Base-by-base conservation (phyloP, 2,329 filamentous ascomycete genomes). In the Neonectria punicea region DNA sequence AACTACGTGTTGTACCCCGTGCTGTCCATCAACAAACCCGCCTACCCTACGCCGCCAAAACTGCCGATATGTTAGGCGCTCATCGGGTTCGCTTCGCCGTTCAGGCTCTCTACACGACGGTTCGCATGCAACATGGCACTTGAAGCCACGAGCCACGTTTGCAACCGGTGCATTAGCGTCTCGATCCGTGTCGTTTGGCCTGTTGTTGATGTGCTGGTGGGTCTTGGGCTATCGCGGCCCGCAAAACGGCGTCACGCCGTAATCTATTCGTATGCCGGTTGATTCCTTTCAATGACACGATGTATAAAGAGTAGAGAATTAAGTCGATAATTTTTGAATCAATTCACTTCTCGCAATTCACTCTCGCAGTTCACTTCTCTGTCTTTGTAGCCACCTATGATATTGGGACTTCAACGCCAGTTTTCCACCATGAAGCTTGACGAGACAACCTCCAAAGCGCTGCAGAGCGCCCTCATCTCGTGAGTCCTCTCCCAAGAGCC, bases 361-460 rank as follows among this genome's bases (percentile, higher is more conserved):
- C 25, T 25, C 25, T 25, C 25, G 25, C 25, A 25, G 28, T 44
- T 34, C 25, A 22, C 20, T 8, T 11, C 44, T 36, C 9, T 25
- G 28, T 20, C 13, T 54, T 9, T 43, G 28, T 22, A 49, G 34
- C 22, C 16, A 11, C n/a, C 28, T 7, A 51, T 51, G 32, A 51
- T 51, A 20, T 22, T 51, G 13, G 13, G 18, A 14, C 6, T 34
- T 1, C 49, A 34, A 22, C 13, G 8, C 18, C 18, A 8, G 16
- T 34, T 34, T 9, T 36, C 49, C 22, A 61, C n/a, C n/a, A 61
- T 61, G 50, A 54, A 61, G 43, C 58, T 61, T 25, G 58, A 61
- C 22, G 5, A 7, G 16, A 50, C 51, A 14, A 61, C 58, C 32
- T 39, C 50, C 20, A 57, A 47, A 16, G 53, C 53, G 2, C 39